Evolutionary conservation across 78 protist species (phyloP).

Genomic region (Trichosphaerium sp.): DNA sequence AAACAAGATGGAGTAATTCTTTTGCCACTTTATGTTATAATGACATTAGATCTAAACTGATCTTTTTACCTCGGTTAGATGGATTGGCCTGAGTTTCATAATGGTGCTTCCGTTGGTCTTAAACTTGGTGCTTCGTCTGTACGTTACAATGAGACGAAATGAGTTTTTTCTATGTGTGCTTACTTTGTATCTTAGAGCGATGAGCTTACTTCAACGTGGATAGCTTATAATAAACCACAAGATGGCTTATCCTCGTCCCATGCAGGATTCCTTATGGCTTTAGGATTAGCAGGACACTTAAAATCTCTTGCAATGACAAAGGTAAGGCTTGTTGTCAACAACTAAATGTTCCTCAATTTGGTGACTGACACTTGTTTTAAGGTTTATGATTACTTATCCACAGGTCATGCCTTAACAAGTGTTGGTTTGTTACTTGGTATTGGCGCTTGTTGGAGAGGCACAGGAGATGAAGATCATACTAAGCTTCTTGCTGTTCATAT

Average conservation of each 20-base stretch:
- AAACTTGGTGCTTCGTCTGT: conserved; percentile 17
- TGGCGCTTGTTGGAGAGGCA: conserved; percentile 49
- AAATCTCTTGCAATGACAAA: conserved; percentile 39
- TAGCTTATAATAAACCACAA: too few species aligned
- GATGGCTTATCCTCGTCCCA: conserved; percentile 10
- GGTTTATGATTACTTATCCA: conserved; percentile 41
- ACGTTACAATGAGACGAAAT: conserved; percentile 35
- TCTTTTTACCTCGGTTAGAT: not conserved
- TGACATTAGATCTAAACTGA: not conserved
- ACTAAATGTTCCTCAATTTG: too few species aligned
- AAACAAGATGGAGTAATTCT: conserved; percentile 34
- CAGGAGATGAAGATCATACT: conserved; percentile 52
- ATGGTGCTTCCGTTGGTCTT: conserved; percentile 74
- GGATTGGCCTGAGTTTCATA: conserved; percentile 81
- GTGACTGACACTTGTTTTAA: too few species aligned
- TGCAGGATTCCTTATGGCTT: conserved; percentile 67
- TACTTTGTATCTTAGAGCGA: not conserved
- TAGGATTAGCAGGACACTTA: conserved; percentile 71
- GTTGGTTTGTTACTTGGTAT: conserved; percentile 78
- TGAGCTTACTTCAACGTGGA: not conserved
- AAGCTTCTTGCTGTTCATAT: conserved; percentile 70
- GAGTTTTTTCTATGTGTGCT: not conserved
- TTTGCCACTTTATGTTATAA: not conserved
- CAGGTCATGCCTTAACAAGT: conserved; percentile 51
- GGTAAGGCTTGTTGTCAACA: too few species aligned